These are phyloP conservation scores for Aspergillus alliaceus DNA, from an alignment of 2,329 filamentous ascomycete genomes.

Conservation along the genomic window DNA sequence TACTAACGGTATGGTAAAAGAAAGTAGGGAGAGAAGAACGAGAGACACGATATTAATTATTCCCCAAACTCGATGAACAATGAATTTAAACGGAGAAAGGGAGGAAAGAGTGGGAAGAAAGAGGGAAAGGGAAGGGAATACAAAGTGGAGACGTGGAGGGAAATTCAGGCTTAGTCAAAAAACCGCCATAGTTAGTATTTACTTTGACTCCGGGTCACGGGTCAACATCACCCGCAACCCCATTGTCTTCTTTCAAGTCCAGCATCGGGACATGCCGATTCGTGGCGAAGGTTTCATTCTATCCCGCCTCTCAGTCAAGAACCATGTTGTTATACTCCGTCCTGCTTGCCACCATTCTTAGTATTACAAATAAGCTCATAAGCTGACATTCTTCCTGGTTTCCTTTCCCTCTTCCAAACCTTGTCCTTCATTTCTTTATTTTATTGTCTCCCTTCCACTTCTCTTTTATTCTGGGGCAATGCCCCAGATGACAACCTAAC, in stretches of 20 bases:
- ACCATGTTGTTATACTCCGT: neutral
- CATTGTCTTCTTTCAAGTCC: too few species aligned
- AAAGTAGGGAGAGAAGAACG: neutral
- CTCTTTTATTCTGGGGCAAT: neutral
- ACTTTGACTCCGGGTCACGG: neutral
- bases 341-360: neutral
- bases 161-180: constrained; percentile 7
- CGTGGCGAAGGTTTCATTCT: neutral
- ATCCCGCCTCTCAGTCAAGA: too few species aligned
- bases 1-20: constrained; percentile 16
- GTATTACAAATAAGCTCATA: neutral
- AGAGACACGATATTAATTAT: neutral
- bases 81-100: constrained; percentile 16
- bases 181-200: neutral
- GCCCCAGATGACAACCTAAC: neutral
- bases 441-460: neutral
- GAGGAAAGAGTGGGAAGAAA: constrained; percentile 12
- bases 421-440: neutral
- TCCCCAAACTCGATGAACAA: constrained; percentile 10
- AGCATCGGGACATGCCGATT: neutral
- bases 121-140: constrained; percentile 6
- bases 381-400: neutral
- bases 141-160: constrained; percentile 11
- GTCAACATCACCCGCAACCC: neutral
- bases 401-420: neutral